A percentile compares a stretch with the other conserved stretches of the same genome.
Conservation (phyloP, 129 eudicot species). For the Lonicera japonica region DNA sequence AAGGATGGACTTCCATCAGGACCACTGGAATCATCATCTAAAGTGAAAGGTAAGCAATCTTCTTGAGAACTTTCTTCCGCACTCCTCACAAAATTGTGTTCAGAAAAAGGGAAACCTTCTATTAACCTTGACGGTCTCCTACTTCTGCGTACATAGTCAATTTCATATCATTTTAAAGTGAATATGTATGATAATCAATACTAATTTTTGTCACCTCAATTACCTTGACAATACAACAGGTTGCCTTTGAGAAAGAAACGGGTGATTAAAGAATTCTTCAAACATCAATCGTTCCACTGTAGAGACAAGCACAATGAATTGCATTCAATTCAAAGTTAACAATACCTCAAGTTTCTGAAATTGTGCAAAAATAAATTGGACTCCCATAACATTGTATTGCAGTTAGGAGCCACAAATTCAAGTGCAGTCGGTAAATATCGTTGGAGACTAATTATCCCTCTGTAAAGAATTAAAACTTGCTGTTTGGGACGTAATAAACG, state of each 20-base stretch:
- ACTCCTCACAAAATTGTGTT: slow-evolving; percentile 32
- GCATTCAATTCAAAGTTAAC: slow-evolving; percentile 7
- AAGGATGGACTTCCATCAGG: slow-evolving; percentile 57
- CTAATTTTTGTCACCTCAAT: background rate
- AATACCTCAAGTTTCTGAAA: slow-evolving; percentile 1
- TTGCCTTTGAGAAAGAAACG: slow-evolving; percentile 48
- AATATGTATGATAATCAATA: slow-evolving; percentile 3
- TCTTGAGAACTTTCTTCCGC: slow-evolving; percentile 60
- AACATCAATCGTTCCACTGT: slow-evolving; percentile 88
- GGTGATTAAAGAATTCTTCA: slow-evolving; percentile 84
- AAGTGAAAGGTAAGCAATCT: slow-evolving; percentile 69
- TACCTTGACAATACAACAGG: slow-evolving; percentile 47
- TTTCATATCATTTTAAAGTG: slow-evolving; percentile 2
- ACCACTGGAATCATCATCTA: slow-evolving; percentile 68
- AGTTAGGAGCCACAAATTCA: too few relatives aligned
- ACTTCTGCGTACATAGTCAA: slow-evolving; percentile 28
- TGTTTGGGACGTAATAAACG: too few relatives aligned
- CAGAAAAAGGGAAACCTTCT: slow-evolving; percentile 40
- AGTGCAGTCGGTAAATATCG: too few relatives aligned
- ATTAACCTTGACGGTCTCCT: slow-evolving; percentile 33
- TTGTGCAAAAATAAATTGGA: too few relatives aligned
- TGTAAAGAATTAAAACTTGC: too few relatives aligned
- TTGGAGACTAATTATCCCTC: too few relatives aligned
- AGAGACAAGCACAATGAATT: background rate
- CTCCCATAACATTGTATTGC: too few relatives aligned